Base-by-base conservation (phyloP, 2,329 filamentous ascomycete genomes). In the Colletotrichum cereale region DNA sequence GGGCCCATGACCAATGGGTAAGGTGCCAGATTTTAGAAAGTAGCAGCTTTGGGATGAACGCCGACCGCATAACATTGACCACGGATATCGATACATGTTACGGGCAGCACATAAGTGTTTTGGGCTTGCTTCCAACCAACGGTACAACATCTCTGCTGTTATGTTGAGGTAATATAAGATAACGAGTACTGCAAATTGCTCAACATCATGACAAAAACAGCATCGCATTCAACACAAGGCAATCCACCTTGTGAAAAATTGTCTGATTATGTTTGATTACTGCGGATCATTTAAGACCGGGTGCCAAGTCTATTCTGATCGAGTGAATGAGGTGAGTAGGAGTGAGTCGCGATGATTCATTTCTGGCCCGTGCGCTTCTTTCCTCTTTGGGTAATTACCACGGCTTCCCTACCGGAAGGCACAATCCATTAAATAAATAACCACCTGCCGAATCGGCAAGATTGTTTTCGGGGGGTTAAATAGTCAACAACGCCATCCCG, bases 121-220 rank as follows among this genome's bases (percentile, higher is more conserved):
- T n/a, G n/a, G n/a, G n/a, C n/a, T n/a, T n/a, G n/a, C n/a, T n/a
- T n/a, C n/a, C n/a, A n/a, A n/a, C n/a, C n/a, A n/a, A n/a, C n/a
- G n/a, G n/a, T n/a, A n/a, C n/a, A n/a, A n/a, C n/a, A n/a, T n/a
- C n/a, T n/a, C n/a, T n/a, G n/a, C n/a, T n/a, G n/a, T n/a, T n/a
- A n/a, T n/a, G n/a, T n/a, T n/a, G n/a, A n/a, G n/a, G n/a, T n/a
- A n/a, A n/a, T n/a, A n/a, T n/a, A n/a, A n/a, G n/a, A n/a, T n/a
- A n/a, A n/a, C n/a, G n/a, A n/a, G n/a, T n/a, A n/a, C n/a, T n/a
- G n/a, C n/a, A n/a, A n/a, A n/a, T n/a, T n/a, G n/a, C n/a, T n/a
- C n/a, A n/a, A 77, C 50, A 53, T 21, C 3, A 6, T 26, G 26
- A 26, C 26, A 44, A 53, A 34, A 34, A 7, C 50, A 53, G 2